These are phyloP conservation scores for Omphalotus olearius DNA, from an alignment of 1,284 basidiomycete genomes.

Conservation along the genomic window DNA sequence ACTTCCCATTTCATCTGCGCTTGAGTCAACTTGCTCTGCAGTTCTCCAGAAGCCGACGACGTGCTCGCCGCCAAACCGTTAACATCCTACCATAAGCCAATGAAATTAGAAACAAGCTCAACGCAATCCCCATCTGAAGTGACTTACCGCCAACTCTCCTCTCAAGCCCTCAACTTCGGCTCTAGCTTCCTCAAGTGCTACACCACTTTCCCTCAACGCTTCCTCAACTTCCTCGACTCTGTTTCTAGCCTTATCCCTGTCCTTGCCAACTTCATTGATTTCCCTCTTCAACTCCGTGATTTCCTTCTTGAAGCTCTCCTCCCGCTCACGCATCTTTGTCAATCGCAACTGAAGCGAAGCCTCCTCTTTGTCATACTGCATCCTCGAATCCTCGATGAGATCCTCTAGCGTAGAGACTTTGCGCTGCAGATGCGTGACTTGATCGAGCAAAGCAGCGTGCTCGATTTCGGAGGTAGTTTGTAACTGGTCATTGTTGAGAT, in stretches of 20 bases:
- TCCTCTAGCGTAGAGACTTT: slow-evolving; percentile 81
- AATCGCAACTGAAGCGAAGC: slow-evolving; percentile 60
- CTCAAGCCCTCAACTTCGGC: slow-evolving; percentile 87
- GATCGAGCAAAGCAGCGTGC: slow-evolving; percentile 87
- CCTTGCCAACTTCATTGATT: slow-evolving; percentile 55
- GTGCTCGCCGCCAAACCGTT: slow-evolving; percentile 40
- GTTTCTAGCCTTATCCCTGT: slow-evolving; percentile 59
- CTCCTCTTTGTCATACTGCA: slow-evolving; percentile 73
- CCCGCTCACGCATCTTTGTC: slow-evolving; percentile 72
- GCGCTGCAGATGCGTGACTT: slow-evolving; percentile 80
- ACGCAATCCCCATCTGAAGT: slow-evolving; percentile 1
- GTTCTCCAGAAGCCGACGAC: slow-evolving; percentile 33
- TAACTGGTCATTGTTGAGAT: slow-evolving; percentile 25
- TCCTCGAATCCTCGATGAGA: slow-evolving; percentile 75
- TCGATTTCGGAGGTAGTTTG: slow-evolving; percentile 78
- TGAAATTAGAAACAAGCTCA: not conserved
- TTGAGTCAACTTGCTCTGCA: slow-evolving; percentile 14
- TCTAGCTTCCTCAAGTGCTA: slow-evolving; percentile 86
- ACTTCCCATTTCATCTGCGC: slow-evolving; percentile 11
- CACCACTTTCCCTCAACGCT: slow-evolving; percentile 84
- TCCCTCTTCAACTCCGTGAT: slow-evolving; percentile 64
- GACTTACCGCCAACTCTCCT: slow-evolving; percentile 70
- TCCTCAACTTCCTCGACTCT: slow-evolving; percentile 83
- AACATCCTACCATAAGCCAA: slow-evolving; percentile 40
- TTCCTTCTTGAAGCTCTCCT: slow-evolving; percentile 69